A percentile compares a stretch with the other conserved stretches of the same genome.
These are phyloP conservation scores for Cyberlindnera saturnus DNA, from an alignment of 805 yeast species.

Conservation along the genomic window DNA sequence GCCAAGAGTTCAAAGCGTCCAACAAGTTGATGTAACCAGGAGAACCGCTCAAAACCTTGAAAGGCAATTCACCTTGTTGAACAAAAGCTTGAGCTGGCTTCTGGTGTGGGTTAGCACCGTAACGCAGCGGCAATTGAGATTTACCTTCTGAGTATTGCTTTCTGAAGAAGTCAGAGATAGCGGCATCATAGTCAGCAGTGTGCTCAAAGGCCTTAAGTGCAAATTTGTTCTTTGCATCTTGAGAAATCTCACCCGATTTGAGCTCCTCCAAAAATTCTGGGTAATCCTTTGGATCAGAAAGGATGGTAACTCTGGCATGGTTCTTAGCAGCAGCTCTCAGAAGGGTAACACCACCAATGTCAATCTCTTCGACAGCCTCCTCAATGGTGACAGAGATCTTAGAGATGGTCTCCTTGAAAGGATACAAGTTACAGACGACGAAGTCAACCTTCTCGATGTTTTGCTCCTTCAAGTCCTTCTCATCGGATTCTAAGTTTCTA, in stretches of 20 bases:
- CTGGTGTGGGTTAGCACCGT: constrained; percentile 99
- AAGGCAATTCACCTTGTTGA: constrained; percentile 80
- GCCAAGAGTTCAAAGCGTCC: constrained; percentile 98
- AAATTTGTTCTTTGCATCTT: constrained; percentile 68
- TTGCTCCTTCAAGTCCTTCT: constrained; percentile 80
- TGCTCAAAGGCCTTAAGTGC: constrained; percentile 98
- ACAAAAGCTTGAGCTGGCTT: constrained; percentile 98
- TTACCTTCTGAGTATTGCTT: constrained; percentile 89
- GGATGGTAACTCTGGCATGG: constrained; percentile 91
- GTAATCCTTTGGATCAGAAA: constrained; percentile 93
- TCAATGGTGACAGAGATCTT: constrained; percentile 92
- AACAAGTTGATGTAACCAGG: constrained; percentile 97
- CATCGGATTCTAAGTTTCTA: constrained; percentile 86
- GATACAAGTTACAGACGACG: constrained; percentile 96
- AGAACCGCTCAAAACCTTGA: constrained; percentile 88
- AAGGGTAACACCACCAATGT: constrained; percentile 96
- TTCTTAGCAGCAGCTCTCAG: constrained; percentile 98
- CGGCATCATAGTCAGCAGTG: constrained; percentile 95
- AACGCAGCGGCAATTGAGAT: constrained; percentile 89
- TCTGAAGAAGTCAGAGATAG: constrained; percentile 95
- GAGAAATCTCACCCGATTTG: constrained; percentile 58
- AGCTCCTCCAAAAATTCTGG: constrained; percentile 81
- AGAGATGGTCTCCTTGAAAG: constrained; percentile 95
- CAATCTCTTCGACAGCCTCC: constrained; percentile 98
- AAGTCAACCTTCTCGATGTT: constrained; percentile 93